Evolutionary conservation across 1,139 yeast species (phyloP), one percentile per base, ranked within the genome.

Genomic region (Suhomyces ambrosiae): DNA sequence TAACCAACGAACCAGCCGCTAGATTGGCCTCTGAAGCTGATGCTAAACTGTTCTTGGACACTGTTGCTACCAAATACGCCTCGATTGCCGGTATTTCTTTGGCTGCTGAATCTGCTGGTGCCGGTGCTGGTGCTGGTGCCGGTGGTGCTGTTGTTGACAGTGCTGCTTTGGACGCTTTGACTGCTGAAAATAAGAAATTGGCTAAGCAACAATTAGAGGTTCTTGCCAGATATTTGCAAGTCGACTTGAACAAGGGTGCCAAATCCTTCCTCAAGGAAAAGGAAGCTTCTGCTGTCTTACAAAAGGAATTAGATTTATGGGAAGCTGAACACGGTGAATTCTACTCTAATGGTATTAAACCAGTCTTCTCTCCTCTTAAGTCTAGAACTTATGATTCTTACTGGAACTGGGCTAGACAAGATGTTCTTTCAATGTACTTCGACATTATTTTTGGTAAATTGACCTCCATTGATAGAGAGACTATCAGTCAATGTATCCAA

Each of bases 351-450:
- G 97, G 98, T 60, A 85, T 92, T 54, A 75, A 82, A 50, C 96
- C 98, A 33, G 82, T 85, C 7, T 92, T 92, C 71, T 86, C 96
- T 28, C 76, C 94, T 46, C 78, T 86, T 69, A 92, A 92, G 72
- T 95, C 97, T 26, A 86, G 98, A 73, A 82, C 86, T 38, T 92
- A 92, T 64, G 97, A 92, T 66, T 89, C 97, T 18, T 89, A 90
- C 67, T 92, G 98, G 98, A 94, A 94, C 68, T 92, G 98, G 98
- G 97, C 97, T 31, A 86, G 97, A 68, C 98, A 92, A 72, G 96
- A 94, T 63, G 86, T 94, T 45, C 71, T 92, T 53, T 82, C 90
- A 36, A 85, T 92, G 89, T 92, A 88, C 71, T 92, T 80, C 61
- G 97, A 92, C 67, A 88, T 92, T 55, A 88, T 92, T 55, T 94